phyloP scores from a whole-genome alignment of 2,329 filamentous ascomycete species.

The Alternaria arbusti region DNA sequence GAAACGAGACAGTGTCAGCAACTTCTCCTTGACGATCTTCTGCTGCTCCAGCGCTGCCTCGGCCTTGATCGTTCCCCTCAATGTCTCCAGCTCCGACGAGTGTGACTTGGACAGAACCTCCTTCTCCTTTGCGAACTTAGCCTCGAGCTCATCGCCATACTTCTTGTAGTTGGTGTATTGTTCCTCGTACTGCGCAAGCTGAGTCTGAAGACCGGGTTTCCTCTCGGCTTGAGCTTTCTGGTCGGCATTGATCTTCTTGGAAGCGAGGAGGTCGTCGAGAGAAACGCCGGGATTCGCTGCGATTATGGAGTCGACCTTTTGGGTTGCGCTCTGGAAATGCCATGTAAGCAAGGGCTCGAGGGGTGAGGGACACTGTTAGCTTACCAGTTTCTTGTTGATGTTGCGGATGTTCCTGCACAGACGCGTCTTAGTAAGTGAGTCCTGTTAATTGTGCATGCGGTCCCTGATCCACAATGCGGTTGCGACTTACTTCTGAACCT shows the following conservation, averaged over 20 bases:
- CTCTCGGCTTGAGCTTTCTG: slow-evolving; percentile 79
- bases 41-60: slow-evolving; percentile 59
- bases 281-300: slow-evolving; percentile 72
- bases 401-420: slow-evolving; percentile 80
- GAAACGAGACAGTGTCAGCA: slow-evolving; percentile 79
- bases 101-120: slow-evolving; percentile 61
- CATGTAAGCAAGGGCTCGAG: slow-evolving; percentile 26
- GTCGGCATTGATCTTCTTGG: slow-evolving; percentile 79
- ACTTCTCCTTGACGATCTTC: slow-evolving; percentile 63
- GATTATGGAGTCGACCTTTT: slow-evolving; percentile 74
- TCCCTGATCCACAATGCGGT: slow-evolving; percentile 2
- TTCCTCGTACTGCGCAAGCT: slow-evolving; percentile 74
- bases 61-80: slow-evolving; percentile 61
- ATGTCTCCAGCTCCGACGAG: slow-evolving; percentile 63
- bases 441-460: neutral
- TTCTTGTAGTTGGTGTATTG: slow-evolving; percentile 77
- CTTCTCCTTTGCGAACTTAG: slow-evolving; percentile 65
- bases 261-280: slow-evolving; percentile 73
- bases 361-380: slow-evolving; percentile 43
- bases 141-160: slow-evolving; percentile 74
- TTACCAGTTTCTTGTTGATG: slow-evolving; percentile 90
- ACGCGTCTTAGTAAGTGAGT: slow-evolving; percentile 21
- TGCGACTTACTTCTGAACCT: slow-evolving; percentile 82
- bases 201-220: slow-evolving; percentile 73
- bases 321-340: slow-evolving; percentile 65